These are phyloP conservation scores for Trematosphaeria pertusa DNA, from an alignment of 2,329 filamentous ascomycete species.

Conservation along the genomic window DNA sequence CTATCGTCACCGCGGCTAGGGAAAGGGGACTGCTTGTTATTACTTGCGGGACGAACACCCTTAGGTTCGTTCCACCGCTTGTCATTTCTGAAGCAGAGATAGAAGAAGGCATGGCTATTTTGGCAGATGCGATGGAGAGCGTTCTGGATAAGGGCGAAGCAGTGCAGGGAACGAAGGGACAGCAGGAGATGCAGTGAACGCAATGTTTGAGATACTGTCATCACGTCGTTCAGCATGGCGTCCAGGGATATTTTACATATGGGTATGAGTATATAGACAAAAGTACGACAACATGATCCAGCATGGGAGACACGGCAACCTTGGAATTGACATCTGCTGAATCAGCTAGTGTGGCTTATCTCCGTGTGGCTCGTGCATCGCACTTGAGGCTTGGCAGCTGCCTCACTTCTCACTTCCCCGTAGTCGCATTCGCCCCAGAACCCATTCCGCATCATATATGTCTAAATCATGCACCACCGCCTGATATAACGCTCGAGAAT, in stretches of 20 bases:
- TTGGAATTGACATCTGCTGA: too few species aligned
- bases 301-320: too few species aligned
- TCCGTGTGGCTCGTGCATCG: too few species aligned
- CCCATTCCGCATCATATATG: too few species aligned
- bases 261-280: background rate
- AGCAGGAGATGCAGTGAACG: conserved; percentile 43
- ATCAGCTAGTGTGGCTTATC: too few species aligned
- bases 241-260: conserved; percentile 12
- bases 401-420: too few species aligned
- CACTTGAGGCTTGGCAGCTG: too few species aligned
- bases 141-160: conserved; percentile 55
- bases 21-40: conserved; percentile 90
- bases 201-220: background rate
- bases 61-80: conserved; percentile 89
- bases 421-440: too few species aligned
- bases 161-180: conserved; percentile 39
- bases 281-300: background rate
- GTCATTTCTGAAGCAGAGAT: conserved; percentile 84
- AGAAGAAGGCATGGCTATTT: conserved; percentile 73
- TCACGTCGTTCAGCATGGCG: conserved; percentile 25
- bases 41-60: conserved; percentile 88
- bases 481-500: too few species aligned
- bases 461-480: too few species aligned
- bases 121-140: conserved; percentile 71
- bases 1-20: conserved; percentile 82